Base-by-base conservation (phyloP, 208 protist genomes). In the Acanthamoeba castellanii region DNA sequence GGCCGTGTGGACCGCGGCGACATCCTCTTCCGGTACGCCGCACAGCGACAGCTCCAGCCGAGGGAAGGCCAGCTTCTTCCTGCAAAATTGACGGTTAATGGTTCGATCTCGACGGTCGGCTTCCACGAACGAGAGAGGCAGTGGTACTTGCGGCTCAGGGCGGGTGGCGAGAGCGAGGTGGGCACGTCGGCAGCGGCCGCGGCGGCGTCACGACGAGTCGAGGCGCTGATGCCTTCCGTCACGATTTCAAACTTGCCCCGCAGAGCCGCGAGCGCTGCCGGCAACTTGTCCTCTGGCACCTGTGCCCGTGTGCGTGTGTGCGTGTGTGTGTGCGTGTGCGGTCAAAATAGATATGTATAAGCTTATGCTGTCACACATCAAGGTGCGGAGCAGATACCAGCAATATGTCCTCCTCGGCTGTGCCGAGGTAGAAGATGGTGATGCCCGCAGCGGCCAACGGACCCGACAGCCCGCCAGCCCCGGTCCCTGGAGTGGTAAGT, bases 381-480 rank as follows among this genome's bases (percentile, higher is more conserved):
- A 6, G 27, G 13, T 11, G 70, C 3, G 32, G 32, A 32, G 9
- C 22, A n/a, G 0, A 27, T 68, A 94, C 90, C 90, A 94, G 50
- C 30, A 84, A n/a, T 22, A 64, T 37, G 47, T 94, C 90, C 30
- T 55, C 59, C 42, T 94, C 90, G 50, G 64, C 50, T 4, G 90
- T 94, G 72, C 70, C 52, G 16, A 94, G 52, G 72, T 94, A 94
- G 72, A 94, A 94, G 59, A 94, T 94, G 90, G 25, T 85, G 59
- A 94, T 94, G 47, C 70, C 90, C 13, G 64, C 72, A 27, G 64
- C 52, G 20, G 90, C 90, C 70, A 94, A n/a, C 72, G 70, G 50
- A 22, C 47, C 64, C 22, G 90, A 78, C 30, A 94, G 42, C 59
- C 37, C 45, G 16, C 52, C 90, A 11, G 59, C 90, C 8, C 45